Conservation (phyloP, 116 monocot species). For the Dioscorea cayenensis region DNA sequence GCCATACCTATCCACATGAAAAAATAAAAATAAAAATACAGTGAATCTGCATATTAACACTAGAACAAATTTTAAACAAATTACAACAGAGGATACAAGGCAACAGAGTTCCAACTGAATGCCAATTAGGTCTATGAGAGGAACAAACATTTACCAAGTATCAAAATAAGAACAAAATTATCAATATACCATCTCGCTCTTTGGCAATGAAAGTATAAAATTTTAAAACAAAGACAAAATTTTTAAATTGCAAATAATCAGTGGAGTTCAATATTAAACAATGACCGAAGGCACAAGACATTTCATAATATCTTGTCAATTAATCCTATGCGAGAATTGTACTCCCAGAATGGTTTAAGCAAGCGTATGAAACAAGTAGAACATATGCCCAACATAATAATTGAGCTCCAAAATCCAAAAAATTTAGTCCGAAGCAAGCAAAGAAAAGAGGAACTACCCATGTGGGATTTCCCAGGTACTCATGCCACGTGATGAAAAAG, state of each 20-base stretch:
- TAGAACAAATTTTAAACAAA: not conserved
- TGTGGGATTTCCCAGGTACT: slow-evolving; percentile 99
- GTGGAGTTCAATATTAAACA: no score
- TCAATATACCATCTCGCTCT: not conserved
- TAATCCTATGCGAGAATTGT: not conserved
- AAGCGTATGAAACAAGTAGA: not conserved
- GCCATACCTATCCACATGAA: slow-evolving; percentile 65
- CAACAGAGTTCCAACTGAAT: no score
- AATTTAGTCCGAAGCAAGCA: not conserved
- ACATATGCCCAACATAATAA: not conserved
- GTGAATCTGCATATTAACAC: not conserved
- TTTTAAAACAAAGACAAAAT: not conserved
- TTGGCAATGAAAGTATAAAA: not conserved
- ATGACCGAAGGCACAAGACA: no score
- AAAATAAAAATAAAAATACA: not conserved
- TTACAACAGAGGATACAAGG: no score
- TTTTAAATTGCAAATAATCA: not conserved
- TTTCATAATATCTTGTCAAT: not conserved
- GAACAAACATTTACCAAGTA: not conserved
- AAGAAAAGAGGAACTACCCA: slow-evolving; percentile 44
- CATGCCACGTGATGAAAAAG: slow-evolving; percentile 99
- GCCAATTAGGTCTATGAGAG: not conserved
- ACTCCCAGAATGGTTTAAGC: not conserved
- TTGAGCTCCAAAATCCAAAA: not conserved
- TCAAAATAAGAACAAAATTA: not conserved